These are phyloP conservation scores for Podospora australis DNA, from an alignment of 495 filamentous ascomycete species.

Conservation along the genomic window DNA sequence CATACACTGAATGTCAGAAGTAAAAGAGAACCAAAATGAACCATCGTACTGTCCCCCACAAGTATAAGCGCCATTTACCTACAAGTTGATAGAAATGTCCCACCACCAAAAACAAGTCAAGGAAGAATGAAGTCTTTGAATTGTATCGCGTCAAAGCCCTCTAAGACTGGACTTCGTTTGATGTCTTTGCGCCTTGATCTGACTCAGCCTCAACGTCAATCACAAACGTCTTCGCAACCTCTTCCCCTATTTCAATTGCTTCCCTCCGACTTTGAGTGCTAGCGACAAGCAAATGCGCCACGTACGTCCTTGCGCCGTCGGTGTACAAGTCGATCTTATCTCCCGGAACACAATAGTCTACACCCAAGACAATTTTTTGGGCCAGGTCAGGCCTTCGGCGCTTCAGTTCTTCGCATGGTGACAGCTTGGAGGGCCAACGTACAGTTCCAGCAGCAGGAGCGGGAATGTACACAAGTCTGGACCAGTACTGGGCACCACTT, in stretches of 20 bases:
- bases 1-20: no score
- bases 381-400: slow-evolving; percentile 17
- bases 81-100: no score
- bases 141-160: no score
- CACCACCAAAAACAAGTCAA: no score
- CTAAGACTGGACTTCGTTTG: no score
- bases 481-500: slow-evolving; percentile 22
- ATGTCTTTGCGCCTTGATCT: no score
- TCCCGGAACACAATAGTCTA: slow-evolving; percentile 19
- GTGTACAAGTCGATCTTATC: slow-evolving; percentile 15
- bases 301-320: slow-evolving; percentile 23
- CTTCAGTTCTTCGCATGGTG: slow-evolving; percentile 24
- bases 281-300: slow-evolving; percentile 20
- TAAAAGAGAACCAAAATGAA: no score
- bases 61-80: no score
- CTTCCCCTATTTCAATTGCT: slow-evolving; percentile 17
- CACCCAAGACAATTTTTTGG: slow-evolving; percentile 14
- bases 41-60: no score
- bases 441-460: slow-evolving; percentile 18
- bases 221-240: slow-evolving; percentile 14
- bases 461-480: slow-evolving; percentile 25
- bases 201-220: slow-evolving; percentile 12
- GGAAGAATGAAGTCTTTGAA: no score
- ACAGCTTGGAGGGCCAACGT: slow-evolving; percentile 1
- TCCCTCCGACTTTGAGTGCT: slow-evolving; percentile 17